A percentile compares a stretch with the other conserved stretches of the same genome.
Evolutionary conservation across 345 rosid species (phyloP).

Genomic region (Lagerstroemia speciosa): DNA sequence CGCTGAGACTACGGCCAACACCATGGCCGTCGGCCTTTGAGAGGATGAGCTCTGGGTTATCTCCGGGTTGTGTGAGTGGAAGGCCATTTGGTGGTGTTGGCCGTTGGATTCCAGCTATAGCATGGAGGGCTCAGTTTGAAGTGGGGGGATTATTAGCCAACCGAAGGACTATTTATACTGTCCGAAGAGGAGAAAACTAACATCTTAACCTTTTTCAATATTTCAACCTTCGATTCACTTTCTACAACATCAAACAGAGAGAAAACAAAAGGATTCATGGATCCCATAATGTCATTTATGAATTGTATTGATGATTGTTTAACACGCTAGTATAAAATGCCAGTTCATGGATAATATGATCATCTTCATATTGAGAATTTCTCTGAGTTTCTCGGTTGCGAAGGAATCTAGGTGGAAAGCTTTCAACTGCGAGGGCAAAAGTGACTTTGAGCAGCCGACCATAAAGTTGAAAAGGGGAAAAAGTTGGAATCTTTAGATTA

Average conservation of each 20-base stretch:
- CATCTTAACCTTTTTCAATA: neutral
- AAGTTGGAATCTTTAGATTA: neutral
- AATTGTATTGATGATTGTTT: too few relatives aligned
- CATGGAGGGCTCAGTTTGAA: neutral
- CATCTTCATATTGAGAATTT: too few relatives aligned
- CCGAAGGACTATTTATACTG: neutral
- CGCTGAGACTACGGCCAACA: constrained; percentile 42
- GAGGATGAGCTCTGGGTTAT: constrained; percentile 21
- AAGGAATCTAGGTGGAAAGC: constrained; percentile 32
- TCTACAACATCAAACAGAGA: neutral
- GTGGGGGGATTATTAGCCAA: neutral
- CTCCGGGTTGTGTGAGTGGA: constrained; percentile 4
- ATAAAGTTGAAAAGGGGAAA: constrained; percentile 23
- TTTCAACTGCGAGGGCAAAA: constrained; percentile 13
- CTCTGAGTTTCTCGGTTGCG: neutral
- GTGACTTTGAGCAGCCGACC: constrained; percentile 25
- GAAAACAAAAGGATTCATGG: too few relatives aligned
- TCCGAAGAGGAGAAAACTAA: neutral
- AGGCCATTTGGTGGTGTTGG: constrained; percentile 19
- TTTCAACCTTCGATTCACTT: neutral
- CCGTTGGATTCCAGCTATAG: neutral
- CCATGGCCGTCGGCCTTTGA: constrained; percentile 51
- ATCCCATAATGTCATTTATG: too few relatives aligned
- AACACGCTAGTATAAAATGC: too few relatives aligned
- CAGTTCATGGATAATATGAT: too few relatives aligned